Evolutionary conservation across 257 asterid genomes (phyloP).

Genomic region (Vinca minor): DNA sequence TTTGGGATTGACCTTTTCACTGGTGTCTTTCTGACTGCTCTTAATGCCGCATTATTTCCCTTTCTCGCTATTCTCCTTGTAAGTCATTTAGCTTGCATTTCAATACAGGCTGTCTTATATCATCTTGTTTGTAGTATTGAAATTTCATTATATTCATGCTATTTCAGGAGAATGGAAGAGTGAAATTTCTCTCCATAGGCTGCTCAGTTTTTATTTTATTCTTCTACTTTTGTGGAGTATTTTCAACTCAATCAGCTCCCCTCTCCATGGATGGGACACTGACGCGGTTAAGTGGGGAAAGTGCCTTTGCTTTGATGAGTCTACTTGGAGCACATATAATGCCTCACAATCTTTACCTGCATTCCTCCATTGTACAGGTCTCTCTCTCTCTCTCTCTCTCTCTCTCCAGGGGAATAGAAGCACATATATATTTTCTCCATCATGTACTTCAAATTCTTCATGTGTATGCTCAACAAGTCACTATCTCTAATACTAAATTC

Average conservation of each 20-base stretch:
- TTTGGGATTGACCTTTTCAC: conserved; percentile 73
- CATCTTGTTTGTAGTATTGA: not conserved
- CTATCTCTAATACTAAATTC: not conserved
- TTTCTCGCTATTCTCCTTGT: conserved; percentile 54
- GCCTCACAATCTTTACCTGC: conserved; percentile 96
- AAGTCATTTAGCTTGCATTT: conserved; percentile 25
- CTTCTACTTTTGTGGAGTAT: conserved; percentile 58
- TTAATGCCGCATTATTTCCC: conserved; percentile 67
- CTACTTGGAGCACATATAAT: conserved; percentile 86
- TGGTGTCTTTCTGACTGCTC: conserved; percentile 69
- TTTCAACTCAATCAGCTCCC: conserved; percentile 55
- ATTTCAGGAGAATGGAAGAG: conserved; percentile 58
- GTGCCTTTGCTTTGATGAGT: conserved; percentile 78
- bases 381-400: conserved; percentile 16
- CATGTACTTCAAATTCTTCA: not conserved
- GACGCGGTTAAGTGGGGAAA: conserved; percentile 69
- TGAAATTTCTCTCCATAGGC: conserved; percentile 48
- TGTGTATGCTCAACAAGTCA: not conserved
- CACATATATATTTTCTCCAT: too few relatives aligned
- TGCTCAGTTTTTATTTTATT: conserved; percentile 48
- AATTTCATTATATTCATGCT: not conserved
- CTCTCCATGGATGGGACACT: conserved; percentile 47
- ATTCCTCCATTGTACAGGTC: conserved; percentile 90
- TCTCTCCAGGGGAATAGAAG: too few relatives aligned
- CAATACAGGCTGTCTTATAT: not conserved